Evolutionary conservation across 495 filamentous ascomycete genomes (phyloP).

Genomic region (Talaromyces wortmannii): DNA sequence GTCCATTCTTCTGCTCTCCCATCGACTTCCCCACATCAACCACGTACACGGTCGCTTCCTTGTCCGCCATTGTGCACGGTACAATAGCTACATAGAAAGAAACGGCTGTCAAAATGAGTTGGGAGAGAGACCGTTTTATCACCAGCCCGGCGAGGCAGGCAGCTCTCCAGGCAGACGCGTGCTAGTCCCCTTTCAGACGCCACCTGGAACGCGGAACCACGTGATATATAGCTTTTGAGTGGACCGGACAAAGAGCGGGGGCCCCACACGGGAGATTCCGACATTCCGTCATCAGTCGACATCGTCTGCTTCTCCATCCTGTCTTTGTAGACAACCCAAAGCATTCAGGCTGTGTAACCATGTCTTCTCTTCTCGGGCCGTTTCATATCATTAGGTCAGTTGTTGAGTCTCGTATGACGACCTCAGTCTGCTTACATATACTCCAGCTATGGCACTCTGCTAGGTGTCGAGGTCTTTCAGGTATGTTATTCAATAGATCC

Average conservation of each 20-base stretch:
- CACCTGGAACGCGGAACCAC: constrained; percentile 27
- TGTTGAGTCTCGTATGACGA: background rate
- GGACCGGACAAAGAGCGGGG: background rate
- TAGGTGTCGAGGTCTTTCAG: constrained; percentile 76
- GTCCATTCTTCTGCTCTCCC: constrained; percentile 66
- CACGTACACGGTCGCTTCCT: constrained; percentile 90
- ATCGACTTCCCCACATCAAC: constrained; percentile 82
- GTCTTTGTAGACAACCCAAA: background rate
- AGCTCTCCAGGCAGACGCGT: constrained; percentile 35
- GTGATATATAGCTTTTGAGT: constrained; percentile 17
- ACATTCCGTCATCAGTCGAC: background rate
- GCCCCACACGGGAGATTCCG: background rate
- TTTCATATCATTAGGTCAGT: constrained; percentile 73
- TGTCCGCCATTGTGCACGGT: constrained; percentile 67
- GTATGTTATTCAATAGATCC: constrained; percentile 26
- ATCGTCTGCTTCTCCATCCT: background rate
- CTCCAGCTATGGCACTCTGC: constrained; percentile 67
- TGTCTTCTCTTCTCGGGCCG: constrained; percentile 49
- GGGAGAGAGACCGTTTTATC: no score
- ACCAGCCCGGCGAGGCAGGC: background rate
- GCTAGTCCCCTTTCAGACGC: constrained; percentile 35
- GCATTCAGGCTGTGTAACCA: constrained; percentile 4
- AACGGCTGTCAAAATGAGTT: background rate
- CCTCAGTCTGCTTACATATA: constrained; percentile 14
- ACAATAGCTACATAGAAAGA: background rate